Evolutionary conservation across 257 asterid genomes (phyloP).

Genomic region (Mitragyna speciosa): DNA sequence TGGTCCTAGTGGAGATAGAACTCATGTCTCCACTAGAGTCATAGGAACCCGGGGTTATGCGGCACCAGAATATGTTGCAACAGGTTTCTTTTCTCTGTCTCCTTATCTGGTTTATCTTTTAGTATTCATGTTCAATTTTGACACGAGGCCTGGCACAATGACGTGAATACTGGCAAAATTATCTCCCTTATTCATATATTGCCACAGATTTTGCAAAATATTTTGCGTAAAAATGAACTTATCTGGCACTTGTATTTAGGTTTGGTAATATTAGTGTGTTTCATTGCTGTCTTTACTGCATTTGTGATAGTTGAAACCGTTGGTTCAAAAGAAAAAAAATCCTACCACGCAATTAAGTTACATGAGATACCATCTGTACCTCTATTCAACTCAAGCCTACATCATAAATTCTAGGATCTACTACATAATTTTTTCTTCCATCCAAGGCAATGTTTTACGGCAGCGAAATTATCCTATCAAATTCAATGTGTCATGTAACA

Average conservation of each 20-base stretch:
- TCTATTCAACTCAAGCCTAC: background rate
- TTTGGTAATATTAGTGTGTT: background rate
- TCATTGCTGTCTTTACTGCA: background rate
- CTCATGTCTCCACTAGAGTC: slow-evolving; percentile 69
- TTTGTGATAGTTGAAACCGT: background rate
- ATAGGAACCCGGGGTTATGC: slow-evolving; percentile 70
- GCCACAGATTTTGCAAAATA: too few species aligned
- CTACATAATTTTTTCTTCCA: background rate
- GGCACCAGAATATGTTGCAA: slow-evolving; percentile 69
- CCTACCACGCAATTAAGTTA: too few species aligned
- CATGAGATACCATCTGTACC: background rate
- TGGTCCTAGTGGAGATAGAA: slow-evolving; percentile 65
- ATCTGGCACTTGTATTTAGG: background rate
- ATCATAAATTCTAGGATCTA: background rate
- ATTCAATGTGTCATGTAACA: background rate
- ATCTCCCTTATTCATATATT: too few species aligned
- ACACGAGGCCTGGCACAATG: background rate
- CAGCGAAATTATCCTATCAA: background rate
- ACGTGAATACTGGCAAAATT: too few species aligned
- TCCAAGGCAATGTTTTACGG: background rate
- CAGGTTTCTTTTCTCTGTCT: slow-evolving; percentile 36
- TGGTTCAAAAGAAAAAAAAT: too few species aligned
- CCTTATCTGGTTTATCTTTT: background rate
- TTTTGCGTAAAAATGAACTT: background rate
- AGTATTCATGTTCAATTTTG: background rate